These are phyloP conservation scores for Podila epicladia DNA, from an alignment of 192 early-diverging fungal genomes.

Conservation along the genomic window DNA sequence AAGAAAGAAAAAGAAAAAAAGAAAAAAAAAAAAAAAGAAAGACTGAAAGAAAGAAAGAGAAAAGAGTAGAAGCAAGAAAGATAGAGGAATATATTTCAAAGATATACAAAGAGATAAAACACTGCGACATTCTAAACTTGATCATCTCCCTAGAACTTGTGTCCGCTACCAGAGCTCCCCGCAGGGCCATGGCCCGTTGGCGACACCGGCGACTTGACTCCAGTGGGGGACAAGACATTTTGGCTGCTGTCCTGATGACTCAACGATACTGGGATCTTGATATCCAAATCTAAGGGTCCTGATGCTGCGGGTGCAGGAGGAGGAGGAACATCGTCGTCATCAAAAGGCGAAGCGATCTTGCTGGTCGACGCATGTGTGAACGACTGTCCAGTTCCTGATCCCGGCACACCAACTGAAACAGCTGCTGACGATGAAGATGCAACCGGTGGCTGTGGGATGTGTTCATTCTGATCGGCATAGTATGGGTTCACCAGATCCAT, in stretches of 20 bases:
- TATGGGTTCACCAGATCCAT: slow-evolving; percentile 42
- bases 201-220: background rate
- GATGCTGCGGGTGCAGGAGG: background rate
- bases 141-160: background rate
- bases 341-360: slow-evolving; percentile 42
- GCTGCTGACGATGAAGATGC: background rate
- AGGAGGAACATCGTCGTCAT: slow-evolving; percentile 12
- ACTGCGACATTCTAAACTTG: too few species aligned
- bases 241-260: background rate
- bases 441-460: slow-evolving; percentile 7
- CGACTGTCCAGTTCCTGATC: slow-evolving; percentile 13
- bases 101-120: too few species aligned
- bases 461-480: slow-evolving; percentile 28
- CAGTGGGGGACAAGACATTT: background rate
- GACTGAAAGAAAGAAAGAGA: too few species aligned
- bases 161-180: background rate
- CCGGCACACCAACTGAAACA: background rate
- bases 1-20: background rate
- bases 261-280: background rate
- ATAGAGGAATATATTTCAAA: too few species aligned
- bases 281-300: background rate
- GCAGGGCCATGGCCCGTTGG: background rate
- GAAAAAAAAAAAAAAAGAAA: background rate
- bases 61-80: too few species aligned
- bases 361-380: slow-evolving; percentile 27